Conservation (phyloP, 176 grass and related monocot genomes). For the Carex myosuroides region DNA sequence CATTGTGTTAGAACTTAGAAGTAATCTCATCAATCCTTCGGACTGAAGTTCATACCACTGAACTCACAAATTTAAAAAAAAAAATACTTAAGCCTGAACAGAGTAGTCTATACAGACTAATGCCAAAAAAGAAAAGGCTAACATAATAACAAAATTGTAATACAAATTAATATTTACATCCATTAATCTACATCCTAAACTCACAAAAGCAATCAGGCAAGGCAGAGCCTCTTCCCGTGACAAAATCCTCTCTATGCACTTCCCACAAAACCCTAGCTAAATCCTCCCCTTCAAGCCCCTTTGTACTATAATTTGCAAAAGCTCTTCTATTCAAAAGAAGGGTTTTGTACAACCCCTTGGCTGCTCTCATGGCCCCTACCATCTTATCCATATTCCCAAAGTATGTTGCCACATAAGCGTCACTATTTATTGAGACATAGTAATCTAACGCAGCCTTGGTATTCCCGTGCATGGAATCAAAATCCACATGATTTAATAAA, state of each 20-base stretch:
- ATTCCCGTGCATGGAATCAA: conserved; percentile 91
- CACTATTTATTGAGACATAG: conserved; percentile 85
- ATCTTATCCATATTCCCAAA: conserved; percentile 99
- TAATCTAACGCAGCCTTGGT: conserved; percentile 91
- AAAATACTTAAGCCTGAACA: not conserved
- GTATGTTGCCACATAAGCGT: conserved; percentile 71
- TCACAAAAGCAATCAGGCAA: conserved; percentile 87
- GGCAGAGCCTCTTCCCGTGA: conserved; percentile 66
- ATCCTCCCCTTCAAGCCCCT: conserved; percentile 48
- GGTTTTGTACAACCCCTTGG: conserved; percentile 61
- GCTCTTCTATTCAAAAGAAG: conserved; percentile 85
- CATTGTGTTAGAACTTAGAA: not conserved
- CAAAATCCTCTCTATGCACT: conserved; percentile 72
- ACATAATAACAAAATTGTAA: not conserved
- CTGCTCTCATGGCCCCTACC: conserved; percentile 78
- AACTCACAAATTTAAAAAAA: not conserved
- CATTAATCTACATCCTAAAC: conserved; percentile 47
- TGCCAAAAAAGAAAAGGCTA: not conserved
- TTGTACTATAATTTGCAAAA: conserved; percentile 48
- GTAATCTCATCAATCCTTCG: conserved; percentile 1
- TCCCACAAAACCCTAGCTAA: conserved; percentile 74
- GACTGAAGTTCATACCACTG: not conserved
- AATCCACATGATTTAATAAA: conserved; percentile 57
- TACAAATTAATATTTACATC: not conserved
- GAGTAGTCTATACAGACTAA: not conserved